phyloP scores from a whole-genome alignment of 305 asterid genomes.

The Nicotiana rustica region DNA sequence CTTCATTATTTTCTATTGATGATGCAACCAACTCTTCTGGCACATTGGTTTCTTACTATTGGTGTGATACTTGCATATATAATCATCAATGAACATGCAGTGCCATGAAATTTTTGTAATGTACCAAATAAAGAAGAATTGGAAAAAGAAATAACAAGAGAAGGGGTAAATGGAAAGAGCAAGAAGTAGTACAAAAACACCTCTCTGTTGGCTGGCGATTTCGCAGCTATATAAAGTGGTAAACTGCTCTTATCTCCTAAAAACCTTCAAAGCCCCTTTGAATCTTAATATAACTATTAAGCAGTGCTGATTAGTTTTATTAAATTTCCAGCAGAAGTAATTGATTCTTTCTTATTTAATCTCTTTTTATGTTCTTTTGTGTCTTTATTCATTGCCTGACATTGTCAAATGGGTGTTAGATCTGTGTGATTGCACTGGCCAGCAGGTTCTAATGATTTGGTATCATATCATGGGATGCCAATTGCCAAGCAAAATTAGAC shows the following conservation, averaged over 20 bases:
- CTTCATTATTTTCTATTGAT: background rate
- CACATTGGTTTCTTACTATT: background rate
- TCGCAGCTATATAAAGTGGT: background rate
- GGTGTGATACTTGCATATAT: background rate
- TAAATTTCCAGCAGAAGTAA: background rate
- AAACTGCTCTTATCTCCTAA: background rate
- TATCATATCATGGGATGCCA: background rate
- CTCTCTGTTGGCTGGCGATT: background rate
- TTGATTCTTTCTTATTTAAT: background rate
- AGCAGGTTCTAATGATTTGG: conserved; percentile 30
- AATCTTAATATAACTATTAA: background rate
- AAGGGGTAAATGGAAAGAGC: background rate
- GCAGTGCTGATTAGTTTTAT: background rate
- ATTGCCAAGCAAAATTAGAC: conserved; percentile 12
- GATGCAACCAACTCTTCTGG: background rate
- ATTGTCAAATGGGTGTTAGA: background rate
- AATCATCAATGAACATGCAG: background rate
- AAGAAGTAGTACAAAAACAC: background rate
- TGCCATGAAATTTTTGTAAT: background rate
- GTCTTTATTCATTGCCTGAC: background rate
- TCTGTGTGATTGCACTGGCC: conserved; percentile 23
- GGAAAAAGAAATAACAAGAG: background rate
- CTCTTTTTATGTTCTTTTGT: background rate
- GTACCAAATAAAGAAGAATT: too few species aligned
- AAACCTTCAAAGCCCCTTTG: background rate